Evolutionary conservation across 2,329 filamentous ascomycete genomes (phyloP).

Genomic region (Scytalidium sp.): DNA sequence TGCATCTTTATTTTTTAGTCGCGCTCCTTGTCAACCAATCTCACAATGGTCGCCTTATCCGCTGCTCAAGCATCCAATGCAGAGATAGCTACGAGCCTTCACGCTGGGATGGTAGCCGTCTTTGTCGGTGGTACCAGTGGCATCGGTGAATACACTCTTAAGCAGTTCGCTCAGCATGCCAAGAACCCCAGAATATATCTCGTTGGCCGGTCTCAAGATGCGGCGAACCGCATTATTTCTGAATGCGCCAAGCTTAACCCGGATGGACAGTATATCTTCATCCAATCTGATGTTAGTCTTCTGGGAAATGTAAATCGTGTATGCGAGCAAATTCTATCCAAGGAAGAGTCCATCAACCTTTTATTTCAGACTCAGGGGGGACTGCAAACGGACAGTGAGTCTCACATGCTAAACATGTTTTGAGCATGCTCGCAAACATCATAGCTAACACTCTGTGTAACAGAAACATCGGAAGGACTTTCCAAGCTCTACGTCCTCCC

Average conservation of each 20-base stretch:
- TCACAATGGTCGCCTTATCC: background rate
- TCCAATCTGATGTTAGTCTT: constrained; percentile 38
- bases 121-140: constrained; percentile 48
- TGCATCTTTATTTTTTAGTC: too few relatives aligned
- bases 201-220: constrained; percentile 39
- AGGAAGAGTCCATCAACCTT: constrained; percentile 19
- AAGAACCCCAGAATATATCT: constrained; percentile 38
- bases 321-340: constrained; percentile 32
- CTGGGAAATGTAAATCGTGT: constrained; percentile 41
- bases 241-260: constrained; percentile 28
- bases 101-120: constrained; percentile 38
- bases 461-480: constrained; percentile 55
- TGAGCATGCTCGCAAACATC: too few relatives aligned
- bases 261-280: constrained; percentile 37
- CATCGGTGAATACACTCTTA: constrained; percentile 42
- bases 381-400: background rate
- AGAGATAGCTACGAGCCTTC: constrained; percentile 17
- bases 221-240: constrained; percentile 34
- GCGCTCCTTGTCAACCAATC: too few relatives aligned
- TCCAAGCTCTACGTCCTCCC: constrained; percentile 44
- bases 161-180: constrained; percentile 35
- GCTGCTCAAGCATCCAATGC: background rate
- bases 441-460: too few relatives aligned
- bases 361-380: background rate
- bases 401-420: background rate